These are phyloP conservation scores for Solanum corneliomulleri DNA, from an alignment of 257 asterid species.

Conservation along the genomic window DNA sequence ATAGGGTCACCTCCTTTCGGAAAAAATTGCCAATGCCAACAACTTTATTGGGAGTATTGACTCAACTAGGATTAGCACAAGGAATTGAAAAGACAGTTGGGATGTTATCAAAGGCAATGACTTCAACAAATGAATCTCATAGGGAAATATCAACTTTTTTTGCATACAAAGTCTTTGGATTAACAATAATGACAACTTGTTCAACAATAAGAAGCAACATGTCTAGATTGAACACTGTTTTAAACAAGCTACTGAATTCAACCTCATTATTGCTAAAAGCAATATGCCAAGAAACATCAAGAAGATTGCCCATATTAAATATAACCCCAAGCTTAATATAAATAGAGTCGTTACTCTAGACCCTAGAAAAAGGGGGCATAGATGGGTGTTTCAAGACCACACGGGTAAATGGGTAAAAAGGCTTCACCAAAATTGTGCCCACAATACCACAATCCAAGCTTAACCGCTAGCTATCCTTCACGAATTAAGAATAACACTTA, in stretches of 20 bases:
- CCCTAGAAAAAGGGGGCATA: not conserved
- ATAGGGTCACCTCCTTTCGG: not conserved
- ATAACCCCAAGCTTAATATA: not conserved
- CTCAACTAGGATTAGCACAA: not conserved
- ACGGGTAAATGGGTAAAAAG: no score
- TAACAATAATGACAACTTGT: not conserved
- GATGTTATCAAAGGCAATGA: not conserved
- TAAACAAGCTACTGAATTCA: not conserved
- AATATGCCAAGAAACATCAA: not conserved
- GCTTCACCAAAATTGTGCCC: not conserved
- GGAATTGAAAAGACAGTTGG: not conserved
- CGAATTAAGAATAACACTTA: not conserved
- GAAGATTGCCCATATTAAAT: not conserved
- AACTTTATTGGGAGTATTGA: not conserved
- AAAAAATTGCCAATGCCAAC: not conserved
- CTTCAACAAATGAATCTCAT: not conserved
- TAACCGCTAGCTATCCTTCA: not conserved
- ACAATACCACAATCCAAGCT: not conserved
- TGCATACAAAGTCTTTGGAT: not conserved
- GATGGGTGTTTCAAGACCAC: not conserved
- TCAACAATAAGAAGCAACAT: not conserved
- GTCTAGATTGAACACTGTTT: not conserved
- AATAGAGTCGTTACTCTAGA: not conserved
- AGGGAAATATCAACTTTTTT: not conserved
- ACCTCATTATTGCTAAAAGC: no score